phyloP scores from a whole-genome alignment of 148 eudicot genomes.

The Rhododendron ferrugineum region DNA sequence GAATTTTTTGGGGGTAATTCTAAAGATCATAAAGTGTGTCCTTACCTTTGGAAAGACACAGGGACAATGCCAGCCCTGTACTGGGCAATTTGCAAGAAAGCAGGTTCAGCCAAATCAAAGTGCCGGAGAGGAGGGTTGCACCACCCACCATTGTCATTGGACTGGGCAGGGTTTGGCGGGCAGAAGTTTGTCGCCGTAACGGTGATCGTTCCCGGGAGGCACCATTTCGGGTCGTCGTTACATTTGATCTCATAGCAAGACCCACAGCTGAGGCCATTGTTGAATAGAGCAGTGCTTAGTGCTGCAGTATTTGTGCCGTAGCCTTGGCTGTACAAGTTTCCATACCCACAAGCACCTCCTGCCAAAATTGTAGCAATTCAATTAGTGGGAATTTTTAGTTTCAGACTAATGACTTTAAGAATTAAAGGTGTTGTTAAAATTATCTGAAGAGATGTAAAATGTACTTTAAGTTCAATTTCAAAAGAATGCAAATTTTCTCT shows the following conservation, averaged over 20 bases:
- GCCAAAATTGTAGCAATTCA: neutral
- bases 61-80: conserved; percentile 32
- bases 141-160: conserved; percentile 30
- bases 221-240: conserved; percentile 18
- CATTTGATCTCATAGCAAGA: conserved; percentile 22
- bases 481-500: neutral
- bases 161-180: conserved; percentile 12
- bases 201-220: conserved; percentile 14
- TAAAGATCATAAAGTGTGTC: neutral
- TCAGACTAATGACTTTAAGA: neutral
- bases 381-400: neutral
- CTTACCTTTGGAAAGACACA: conserved; percentile 19
- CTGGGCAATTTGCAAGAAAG: conserved; percentile 25
- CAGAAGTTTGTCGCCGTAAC: conserved; percentile 25
- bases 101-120: conserved; percentile 35
- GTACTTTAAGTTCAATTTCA: neutral
- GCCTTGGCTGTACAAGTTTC: conserved; percentile 63
- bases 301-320: conserved; percentile 72
- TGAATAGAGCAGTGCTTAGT: conserved; percentile 70
- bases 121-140: conserved; percentile 27
- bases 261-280: conserved; percentile 33
- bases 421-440: neutral
- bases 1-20: neutral
- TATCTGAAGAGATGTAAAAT: neutral
- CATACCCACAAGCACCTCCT: conserved; percentile 82